Evolutionary conservation across 371 early-diverging fungal species (phyloP).

Genomic region (Zancudomyces culisetae): DNA sequence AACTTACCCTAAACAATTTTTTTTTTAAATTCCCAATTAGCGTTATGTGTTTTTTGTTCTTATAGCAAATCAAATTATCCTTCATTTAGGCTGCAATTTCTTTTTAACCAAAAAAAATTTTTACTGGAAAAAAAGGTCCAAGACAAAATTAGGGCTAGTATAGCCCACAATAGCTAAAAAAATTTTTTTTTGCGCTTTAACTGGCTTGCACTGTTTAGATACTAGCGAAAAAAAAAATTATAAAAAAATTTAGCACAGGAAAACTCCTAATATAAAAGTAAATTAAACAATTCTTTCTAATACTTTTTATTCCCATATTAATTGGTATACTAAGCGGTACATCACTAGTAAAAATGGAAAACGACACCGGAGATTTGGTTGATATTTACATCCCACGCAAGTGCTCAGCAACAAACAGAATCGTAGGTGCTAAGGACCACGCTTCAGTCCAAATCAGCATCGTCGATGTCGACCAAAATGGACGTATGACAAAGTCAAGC

Average conservation of each 20-base stretch:
- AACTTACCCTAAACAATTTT: not conserved
- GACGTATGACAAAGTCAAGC: slow-evolving; percentile 53
- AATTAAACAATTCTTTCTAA: not conserved
- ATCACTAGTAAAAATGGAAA: slow-evolving; percentile 15
- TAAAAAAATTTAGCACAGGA: not conserved
- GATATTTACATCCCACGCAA: slow-evolving; percentile 92
- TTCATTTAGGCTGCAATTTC: not conserved
- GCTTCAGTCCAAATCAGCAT: slow-evolving; percentile 96
- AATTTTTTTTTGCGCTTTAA: too few relatives aligned
- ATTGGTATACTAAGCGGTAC: not conserved
- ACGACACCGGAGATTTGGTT: slow-evolving; percentile 20
- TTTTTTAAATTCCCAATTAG: not conserved
- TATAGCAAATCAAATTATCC: too few relatives aligned
- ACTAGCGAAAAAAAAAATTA: not conserved
- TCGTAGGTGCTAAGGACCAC: slow-evolving; percentile 91
- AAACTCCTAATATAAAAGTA: not conserved
- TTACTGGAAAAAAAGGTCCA: not conserved
- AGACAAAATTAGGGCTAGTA: too few relatives aligned
- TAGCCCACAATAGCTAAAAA: too few relatives aligned
- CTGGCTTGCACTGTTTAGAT: too few relatives aligned
- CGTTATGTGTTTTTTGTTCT: too few relatives aligned
- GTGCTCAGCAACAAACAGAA: slow-evolving; percentile 83
- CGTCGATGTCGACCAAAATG: slow-evolving; percentile 80
- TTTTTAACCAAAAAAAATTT: not conserved
- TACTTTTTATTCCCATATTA: not conserved